Evolutionary conservation across 768 basidiomycete species (phyloP).

Genomic region (Amanita rubescens): DNA sequence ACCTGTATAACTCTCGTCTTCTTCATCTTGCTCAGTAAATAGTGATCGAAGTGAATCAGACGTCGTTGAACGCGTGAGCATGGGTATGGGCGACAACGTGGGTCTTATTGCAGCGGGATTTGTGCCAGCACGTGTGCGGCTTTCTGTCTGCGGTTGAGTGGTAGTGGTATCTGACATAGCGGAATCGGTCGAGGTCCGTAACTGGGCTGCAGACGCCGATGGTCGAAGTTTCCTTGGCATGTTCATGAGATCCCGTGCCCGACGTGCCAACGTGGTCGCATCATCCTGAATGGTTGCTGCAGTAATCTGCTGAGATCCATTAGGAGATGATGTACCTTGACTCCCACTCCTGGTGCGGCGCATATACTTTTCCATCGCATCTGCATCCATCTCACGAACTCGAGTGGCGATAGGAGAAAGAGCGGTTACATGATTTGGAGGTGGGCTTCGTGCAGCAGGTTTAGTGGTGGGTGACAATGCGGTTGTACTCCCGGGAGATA

Average conservation of each 20-base stretch:
- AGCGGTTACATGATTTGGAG: slow-evolving; percentile 33
- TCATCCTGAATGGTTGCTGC: slow-evolving; percentile 51
- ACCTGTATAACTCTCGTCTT: slow-evolving; percentile 48
- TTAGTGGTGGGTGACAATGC: slow-evolving; percentile 26
- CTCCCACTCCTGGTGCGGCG: slow-evolving; percentile 79
- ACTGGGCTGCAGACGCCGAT: slow-evolving; percentile 72
- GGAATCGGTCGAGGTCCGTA: slow-evolving; percentile 45
- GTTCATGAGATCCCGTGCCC: slow-evolving; percentile 43
- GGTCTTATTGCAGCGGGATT: slow-evolving; percentile 46
- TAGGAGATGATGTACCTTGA: slow-evolving; percentile 64
- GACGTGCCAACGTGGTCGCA: slow-evolving; percentile 38
- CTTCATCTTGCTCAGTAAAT: slow-evolving; percentile 32
- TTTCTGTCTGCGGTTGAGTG: slow-evolving; percentile 32
- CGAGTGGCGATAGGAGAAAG: slow-evolving; percentile 75
- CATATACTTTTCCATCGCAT: slow-evolving; percentile 83
- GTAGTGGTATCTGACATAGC: slow-evolving; percentile 20
- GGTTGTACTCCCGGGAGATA: slow-evolving; percentile 25
- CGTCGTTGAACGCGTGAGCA: slow-evolving; percentile 40
- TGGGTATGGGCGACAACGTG: slow-evolving; percentile 33
- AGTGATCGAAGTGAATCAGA: slow-evolving; percentile 46
- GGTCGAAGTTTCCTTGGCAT: slow-evolving; percentile 61
- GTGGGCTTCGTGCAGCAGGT: slow-evolving; percentile 29
- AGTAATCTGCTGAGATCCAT: slow-evolving; percentile 53
- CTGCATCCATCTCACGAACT: slow-evolving; percentile 78
- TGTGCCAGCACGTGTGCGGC: slow-evolving; percentile 60